These are phyloP conservation scores for Albifimbria verrucaria DNA, from an alignment of 2,329 filamentous ascomycete species.

Conservation along the genomic window DNA sequence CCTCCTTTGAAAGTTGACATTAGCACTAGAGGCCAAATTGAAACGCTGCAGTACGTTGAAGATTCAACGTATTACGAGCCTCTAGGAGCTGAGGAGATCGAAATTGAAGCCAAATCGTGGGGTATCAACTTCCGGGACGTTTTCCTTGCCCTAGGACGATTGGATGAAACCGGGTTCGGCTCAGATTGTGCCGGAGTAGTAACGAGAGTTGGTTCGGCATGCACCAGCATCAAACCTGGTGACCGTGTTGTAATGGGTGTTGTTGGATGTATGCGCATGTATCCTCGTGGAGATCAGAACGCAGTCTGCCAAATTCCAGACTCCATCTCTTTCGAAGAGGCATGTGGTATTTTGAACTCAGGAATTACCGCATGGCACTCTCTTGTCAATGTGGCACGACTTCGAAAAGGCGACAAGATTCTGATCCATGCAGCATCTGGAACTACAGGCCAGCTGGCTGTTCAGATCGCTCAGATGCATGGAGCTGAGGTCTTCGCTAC, in stretches of 20 bases:
- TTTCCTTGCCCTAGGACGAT: background rate
- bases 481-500: constrained; percentile 21
- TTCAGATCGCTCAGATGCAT: constrained; percentile 20
- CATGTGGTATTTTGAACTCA: constrained; percentile 27
- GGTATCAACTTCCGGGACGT: constrained; percentile 15
- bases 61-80: constrained; percentile 5
- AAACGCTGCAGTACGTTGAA: constrained; percentile 20
- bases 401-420: constrained; percentile 28
- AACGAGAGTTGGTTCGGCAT: constrained; percentile 10
- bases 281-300: constrained; percentile 2
- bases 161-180: constrained; percentile 6
- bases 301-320: constrained; percentile 28
- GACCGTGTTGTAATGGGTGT: constrained; percentile 17
- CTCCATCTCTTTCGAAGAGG: constrained; percentile 28
- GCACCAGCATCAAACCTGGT: constrained; percentile 10
- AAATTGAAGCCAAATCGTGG: constrained; percentile 18
- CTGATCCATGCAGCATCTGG: constrained; percentile 31
- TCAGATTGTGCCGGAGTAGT: constrained; percentile 20
- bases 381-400: constrained; percentile 13
- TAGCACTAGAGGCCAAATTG: constrained; percentile 17
- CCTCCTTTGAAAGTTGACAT: constrained; percentile 15
- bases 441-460: constrained; percentile 26
- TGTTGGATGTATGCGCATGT: constrained; percentile 5
- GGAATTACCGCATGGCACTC: constrained; percentile 26
- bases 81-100: constrained; percentile 13